A percentile compares a stretch with the other conserved stretches of the same genome.
phyloP scores from a whole-genome alignment of 202 grass and related monocot species.

The Musa balbisiana region DNA sequence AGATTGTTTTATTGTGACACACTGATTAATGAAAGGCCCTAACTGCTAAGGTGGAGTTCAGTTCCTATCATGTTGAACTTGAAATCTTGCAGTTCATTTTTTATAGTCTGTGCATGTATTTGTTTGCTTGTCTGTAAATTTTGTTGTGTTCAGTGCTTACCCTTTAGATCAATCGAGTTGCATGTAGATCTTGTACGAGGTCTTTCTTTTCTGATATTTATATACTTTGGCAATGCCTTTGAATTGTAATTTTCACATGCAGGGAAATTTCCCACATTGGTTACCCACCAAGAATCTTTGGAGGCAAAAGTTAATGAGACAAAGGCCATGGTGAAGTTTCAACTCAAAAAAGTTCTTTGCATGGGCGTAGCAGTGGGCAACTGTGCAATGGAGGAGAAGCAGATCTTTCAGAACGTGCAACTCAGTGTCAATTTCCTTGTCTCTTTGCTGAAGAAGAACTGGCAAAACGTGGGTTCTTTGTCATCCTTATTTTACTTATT shows the following conservation, averaged over 20 bases:
- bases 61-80: too few species aligned
- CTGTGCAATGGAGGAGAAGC: conserved; percentile 72
- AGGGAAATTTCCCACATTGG: conserved; percentile 82
- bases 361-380: conserved; percentile 90
- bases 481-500: not conserved
- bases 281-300: conserved; percentile 61
- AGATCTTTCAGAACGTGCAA: conserved; percentile 70
- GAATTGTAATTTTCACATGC: conserved; percentile 1
- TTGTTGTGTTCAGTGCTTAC: too few species aligned
- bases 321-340: conserved; percentile 83
- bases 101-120: too few species aligned
- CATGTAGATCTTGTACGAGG: too few species aligned
- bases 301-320: conserved; percentile 80
- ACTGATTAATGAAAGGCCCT: too few species aligned
- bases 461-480: conserved; percentile 57
- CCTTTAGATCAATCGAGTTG: too few species aligned
- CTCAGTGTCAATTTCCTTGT: conserved; percentile 87
- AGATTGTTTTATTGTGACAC: too few species aligned
- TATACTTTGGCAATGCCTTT: not conserved
- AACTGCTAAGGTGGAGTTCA: too few species aligned
- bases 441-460: conserved; percentile 77
- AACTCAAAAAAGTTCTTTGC: conserved; percentile 82
- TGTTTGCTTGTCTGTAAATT: too few species aligned
- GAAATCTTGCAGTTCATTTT: too few species aligned
- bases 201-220: too few species aligned